Conservation (phyloP, 305 asterid species). For the Plantago lanceolata region DNA sequence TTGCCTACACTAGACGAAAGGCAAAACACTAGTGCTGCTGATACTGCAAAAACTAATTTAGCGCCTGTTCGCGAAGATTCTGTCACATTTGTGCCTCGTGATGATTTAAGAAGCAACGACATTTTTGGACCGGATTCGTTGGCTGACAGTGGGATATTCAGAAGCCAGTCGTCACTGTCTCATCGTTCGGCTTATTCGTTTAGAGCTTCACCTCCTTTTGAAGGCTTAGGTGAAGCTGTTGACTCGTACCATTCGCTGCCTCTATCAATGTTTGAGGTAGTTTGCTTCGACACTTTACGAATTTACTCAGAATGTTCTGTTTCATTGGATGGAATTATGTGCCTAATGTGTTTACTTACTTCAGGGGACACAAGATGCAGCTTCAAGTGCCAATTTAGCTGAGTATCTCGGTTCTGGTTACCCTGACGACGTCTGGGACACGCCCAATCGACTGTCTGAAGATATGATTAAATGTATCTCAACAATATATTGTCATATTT, state of each 20-base stretch:
- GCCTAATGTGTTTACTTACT: constrained; percentile 1
- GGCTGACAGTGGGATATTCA: constrained; percentile 49
- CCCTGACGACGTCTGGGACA: constrained; percentile 35
- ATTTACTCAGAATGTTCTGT: not conserved
- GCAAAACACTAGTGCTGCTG: constrained; percentile 23
- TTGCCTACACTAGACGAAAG: constrained; percentile 29
- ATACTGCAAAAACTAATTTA: constrained; percentile 26
- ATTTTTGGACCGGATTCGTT: constrained; percentile 39
- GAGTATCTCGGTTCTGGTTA: constrained; percentile 32
- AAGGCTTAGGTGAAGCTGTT: constrained; percentile 39
- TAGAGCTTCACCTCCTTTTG: constrained; percentile 44
- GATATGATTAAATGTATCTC: constrained; percentile 93
- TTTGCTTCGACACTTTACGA: not conserved
- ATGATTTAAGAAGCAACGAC: constrained; percentile 29
- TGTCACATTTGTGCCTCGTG: constrained; percentile 20
- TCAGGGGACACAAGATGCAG: constrained; percentile 43
- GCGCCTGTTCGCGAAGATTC: constrained; percentile 29
- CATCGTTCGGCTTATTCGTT: constrained; percentile 56
- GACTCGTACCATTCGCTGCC: constrained; percentile 80
- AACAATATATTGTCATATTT: constrained; percentile 57
- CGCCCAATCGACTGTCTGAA: constrained; percentile 66
- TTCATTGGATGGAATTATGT: not conserved
- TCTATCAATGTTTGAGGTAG: constrained; percentile 81
- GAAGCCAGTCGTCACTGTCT: constrained; percentile 85
- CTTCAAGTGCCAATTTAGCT: constrained; percentile 31